Evolutionary conservation across 805 yeast genomes (phyloP).

Genomic region (Nakazawaea sp.): DNA sequence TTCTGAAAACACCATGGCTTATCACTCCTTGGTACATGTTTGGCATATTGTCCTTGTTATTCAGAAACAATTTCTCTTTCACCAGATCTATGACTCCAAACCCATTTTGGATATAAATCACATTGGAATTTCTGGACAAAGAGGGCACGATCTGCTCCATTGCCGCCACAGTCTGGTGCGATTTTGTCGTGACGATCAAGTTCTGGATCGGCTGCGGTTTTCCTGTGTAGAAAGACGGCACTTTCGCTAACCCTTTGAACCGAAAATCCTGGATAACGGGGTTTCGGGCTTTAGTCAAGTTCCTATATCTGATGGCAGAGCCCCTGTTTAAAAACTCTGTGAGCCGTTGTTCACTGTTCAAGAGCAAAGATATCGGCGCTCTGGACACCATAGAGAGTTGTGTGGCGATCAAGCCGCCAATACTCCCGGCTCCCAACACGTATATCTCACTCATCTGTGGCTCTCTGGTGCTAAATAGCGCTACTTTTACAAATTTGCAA

Average conservation of each 20-base stretch:
- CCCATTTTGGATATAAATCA: conserved; percentile 76
- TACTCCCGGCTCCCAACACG: conserved; percentile 10
- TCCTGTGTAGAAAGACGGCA: conserved; percentile 5
- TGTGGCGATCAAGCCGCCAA: conserved; percentile 9
- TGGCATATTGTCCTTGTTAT: conserved; percentile 36
- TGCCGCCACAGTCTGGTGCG: conserved; percentile 66
- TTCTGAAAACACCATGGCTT: conserved; percentile 76
- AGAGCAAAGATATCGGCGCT: conserved; percentile 1
- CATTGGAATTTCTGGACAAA: conserved; percentile 43
- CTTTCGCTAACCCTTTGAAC: conserved; percentile 7
- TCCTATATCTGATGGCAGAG: conserved; percentile 8
- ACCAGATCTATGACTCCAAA: conserved; percentile 63
- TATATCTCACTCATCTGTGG: conserved; percentile 2
- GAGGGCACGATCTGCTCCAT: conserved; percentile 44
- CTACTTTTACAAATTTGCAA: too few relatives aligned
- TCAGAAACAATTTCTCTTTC: conserved; percentile 41
- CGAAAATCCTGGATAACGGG: conserved; percentile 9
- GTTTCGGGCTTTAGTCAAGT: conserved; percentile 4
- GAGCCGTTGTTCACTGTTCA: conserved; percentile 4
- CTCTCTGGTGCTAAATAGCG: too few relatives aligned
- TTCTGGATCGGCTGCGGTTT: conserved; percentile 3
- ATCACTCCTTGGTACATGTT: conserved; percentile 67
- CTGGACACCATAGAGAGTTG: conserved; percentile 4
- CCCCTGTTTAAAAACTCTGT: conserved; percentile 1
- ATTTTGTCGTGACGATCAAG: conserved; percentile 72